Conservation (phyloP, 768 basidiomycete genomes). For the Amanita muscaria region DNA sequence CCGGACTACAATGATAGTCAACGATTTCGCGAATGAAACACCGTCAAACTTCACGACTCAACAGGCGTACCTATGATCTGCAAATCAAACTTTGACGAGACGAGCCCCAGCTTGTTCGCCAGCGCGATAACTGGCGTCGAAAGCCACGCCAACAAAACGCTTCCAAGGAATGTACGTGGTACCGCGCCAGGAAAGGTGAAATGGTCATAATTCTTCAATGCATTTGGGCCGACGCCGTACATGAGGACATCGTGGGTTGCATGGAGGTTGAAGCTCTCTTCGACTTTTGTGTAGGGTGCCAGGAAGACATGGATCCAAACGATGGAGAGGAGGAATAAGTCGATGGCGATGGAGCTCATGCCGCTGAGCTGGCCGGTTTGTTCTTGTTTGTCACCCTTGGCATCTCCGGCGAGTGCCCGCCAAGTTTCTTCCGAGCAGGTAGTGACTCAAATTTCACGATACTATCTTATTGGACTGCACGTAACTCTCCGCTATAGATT, state of each 20-base stretch:
- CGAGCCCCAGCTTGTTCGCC: slow-evolving; percentile 31
- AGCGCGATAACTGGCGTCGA: slow-evolving; percentile 40
- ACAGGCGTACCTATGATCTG: slow-evolving; percentile 56
- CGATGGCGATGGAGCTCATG: slow-evolving; percentile 19
- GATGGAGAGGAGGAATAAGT: slow-evolving; percentile 39
- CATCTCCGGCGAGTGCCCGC: no score
- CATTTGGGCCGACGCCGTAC: slow-evolving; percentile 43
- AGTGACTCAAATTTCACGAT: no score
- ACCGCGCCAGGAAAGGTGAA: slow-evolving; percentile 81
- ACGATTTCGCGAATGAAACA: neutral
- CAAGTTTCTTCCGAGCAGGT: no score
- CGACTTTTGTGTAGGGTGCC: slow-evolving; percentile 91
- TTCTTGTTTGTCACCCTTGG: no score
- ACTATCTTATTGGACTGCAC: no score
- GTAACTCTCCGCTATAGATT: no score
- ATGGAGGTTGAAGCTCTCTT: slow-evolving; percentile 95
- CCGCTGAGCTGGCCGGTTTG: no score
- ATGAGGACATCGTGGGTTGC: slow-evolving; percentile 81
- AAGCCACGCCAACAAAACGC: slow-evolving; percentile 55
- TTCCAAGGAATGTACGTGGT: slow-evolving; percentile 80
- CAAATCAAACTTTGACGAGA: slow-evolving; percentile 52
- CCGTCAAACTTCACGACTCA: neutral
- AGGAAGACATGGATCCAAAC: slow-evolving; percentile 64
- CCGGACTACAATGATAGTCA: slow-evolving; percentile 44
- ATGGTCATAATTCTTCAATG: slow-evolving; percentile 72